phyloP scores from a whole-genome alignment of 495 filamentous ascomycete genomes.

The Penicillium coprophilum region DNA sequence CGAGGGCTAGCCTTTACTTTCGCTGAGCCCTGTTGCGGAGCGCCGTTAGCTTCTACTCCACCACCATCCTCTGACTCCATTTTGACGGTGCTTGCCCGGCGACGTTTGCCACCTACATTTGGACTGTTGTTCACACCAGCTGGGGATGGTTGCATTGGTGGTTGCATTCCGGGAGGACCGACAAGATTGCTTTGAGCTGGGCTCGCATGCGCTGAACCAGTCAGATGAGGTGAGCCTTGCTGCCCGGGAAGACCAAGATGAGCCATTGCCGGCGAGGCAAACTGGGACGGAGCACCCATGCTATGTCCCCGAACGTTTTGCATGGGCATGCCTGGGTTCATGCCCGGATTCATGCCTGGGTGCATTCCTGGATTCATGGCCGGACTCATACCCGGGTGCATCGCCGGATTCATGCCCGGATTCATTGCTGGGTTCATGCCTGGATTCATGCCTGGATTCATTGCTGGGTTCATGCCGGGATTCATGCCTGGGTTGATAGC shows the following conservation, averaged over 20 bases:
- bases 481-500: slow-evolving; percentile 36
- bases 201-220: slow-evolving; percentile 48
- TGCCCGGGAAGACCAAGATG: slow-evolving; percentile 48
- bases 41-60: slow-evolving; percentile 51
- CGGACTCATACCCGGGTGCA: neutral
- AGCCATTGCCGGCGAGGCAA: slow-evolving; percentile 52
- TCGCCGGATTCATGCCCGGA: neutral
- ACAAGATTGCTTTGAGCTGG: slow-evolving; percentile 46
- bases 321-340: slow-evolving; percentile 38
- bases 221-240: slow-evolving; percentile 47
- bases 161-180: slow-evolving; percentile 63
- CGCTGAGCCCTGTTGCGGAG: slow-evolving; percentile 32
- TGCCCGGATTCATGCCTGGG: slow-evolving; percentile 30
- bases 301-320: slow-evolving; percentile 29
- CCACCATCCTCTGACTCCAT: slow-evolving; percentile 63
- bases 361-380: slow-evolving; percentile 33
- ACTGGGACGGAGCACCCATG: slow-evolving; percentile 46
- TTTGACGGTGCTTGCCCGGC: slow-evolving; percentile 76
- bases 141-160: slow-evolving; percentile 65
- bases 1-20: slow-evolving; percentile 61
- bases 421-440: slow-evolving; percentile 1
- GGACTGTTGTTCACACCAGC: slow-evolving; percentile 85
- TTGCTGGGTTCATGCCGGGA: slow-evolving; percentile 25
- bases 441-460: slow-evolving; percentile 6
- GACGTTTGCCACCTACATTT: slow-evolving; percentile 67